Evolutionary conservation across 495 filamentous ascomycete genomes (phyloP), one percentile per base, ranked within the genome.

Genomic region (Sporormia fimetaria): DNA sequence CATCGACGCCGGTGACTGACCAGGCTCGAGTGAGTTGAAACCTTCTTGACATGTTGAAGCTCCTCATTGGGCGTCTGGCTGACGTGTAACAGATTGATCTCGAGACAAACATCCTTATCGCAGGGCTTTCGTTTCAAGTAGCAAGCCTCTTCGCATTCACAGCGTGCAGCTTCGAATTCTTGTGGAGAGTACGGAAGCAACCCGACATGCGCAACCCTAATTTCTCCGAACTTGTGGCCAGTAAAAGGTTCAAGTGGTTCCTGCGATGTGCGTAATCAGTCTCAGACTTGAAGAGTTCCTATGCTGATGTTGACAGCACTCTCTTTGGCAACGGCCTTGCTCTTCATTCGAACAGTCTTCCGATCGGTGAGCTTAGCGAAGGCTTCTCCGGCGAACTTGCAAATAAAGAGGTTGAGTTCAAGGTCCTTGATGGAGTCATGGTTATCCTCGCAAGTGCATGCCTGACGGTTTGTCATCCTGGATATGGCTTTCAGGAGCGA

Each of bases 381-480:
- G 78, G 78, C 10, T 82, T 74, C 57, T 32, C 58, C 4, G 73
- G 78, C n/a, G 35, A 44, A 0, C 50, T 82, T 30, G 75, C 70
- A 27, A 67, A 63, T 32, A 59, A 80, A 30, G 65, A 85, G 60
- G 60, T 67, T 6, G 42, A 71, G 11, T 79, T 81, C 53, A 73
- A 83, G 61, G 61, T 79, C n/a, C 65, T 85, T 10, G 80, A 85
- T 60, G 74, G 78, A 18, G 57, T 70, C 12, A 79, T 83, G 78
- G 70, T 85, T 49, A 56, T 65, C n/a, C 50, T 77, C 27, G 74
- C 78, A 0, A 66, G 69, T 4, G 44, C 75, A 20, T 61, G 59
- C 15, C 46, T 83, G 42, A 80, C 76, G 12, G 53, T 67, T 24
- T 66, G 76, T 41, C 78, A 81, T 47, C 78, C 78, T 0, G 71